Conservation (phyloP, 441 rosid species). For the Corymbia calophylla region DNA sequence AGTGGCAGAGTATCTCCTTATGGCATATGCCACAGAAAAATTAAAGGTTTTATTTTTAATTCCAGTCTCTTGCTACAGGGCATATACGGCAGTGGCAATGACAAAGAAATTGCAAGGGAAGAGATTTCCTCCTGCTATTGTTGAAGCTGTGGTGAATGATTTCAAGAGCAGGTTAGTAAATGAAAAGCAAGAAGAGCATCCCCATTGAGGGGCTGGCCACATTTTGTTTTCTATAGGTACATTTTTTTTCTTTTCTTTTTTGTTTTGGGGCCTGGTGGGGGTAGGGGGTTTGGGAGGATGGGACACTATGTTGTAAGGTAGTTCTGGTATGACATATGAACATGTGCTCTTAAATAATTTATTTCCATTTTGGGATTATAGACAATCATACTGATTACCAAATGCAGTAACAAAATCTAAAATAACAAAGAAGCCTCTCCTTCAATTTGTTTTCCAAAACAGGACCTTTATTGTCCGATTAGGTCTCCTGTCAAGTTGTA, state of each 20-base stretch:
- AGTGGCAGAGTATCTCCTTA: neutral
- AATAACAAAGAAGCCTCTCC: neutral
- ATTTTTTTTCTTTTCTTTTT: neutral
- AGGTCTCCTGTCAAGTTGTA: neutral
- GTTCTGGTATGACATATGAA: neutral
- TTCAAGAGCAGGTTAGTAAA: slow-evolving; percentile 43
- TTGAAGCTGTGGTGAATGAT: slow-evolving; percentile 46
- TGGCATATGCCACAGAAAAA: neutral
- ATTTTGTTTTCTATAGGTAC: neutral
- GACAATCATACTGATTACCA: neutral
- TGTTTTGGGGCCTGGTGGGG: neutral
- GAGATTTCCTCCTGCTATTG: slow-evolving; percentile 34
- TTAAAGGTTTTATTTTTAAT: neutral
- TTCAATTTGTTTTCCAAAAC: neutral
- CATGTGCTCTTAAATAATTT: neutral
- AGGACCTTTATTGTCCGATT: neutral
- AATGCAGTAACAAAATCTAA: neutral
- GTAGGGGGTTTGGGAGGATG: neutral
- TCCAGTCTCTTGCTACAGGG: slow-evolving; percentile 24
- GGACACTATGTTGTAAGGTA: neutral
- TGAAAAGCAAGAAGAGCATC: neutral
- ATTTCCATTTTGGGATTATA: neutral
- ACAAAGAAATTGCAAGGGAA: slow-evolving; percentile 65
- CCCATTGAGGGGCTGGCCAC: neutral
- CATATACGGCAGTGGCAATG: slow-evolving; percentile 59